phyloP scores from a whole-genome alignment of 2,329 filamentous ascomycete species.

The Plenodomus biglobosus region DNA sequence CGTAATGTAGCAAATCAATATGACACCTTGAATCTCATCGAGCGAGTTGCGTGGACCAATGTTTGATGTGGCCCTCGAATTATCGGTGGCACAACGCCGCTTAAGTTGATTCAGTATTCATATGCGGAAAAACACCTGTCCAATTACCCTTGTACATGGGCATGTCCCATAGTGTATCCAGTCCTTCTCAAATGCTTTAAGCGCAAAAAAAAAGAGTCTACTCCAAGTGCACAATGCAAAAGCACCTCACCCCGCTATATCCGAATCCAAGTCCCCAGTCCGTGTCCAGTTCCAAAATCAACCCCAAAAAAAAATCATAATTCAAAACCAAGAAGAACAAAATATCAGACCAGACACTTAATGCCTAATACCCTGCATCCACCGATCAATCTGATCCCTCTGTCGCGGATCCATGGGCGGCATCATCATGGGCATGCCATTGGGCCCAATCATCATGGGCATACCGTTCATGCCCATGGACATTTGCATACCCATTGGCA shows the following conservation, averaged over 20 bases:
- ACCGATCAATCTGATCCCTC: conserved; percentile 61
- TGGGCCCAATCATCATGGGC: conserved; percentile 20
- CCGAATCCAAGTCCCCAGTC: too few species aligned
- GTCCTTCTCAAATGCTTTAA: not conserved
- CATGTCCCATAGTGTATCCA: not conserved
- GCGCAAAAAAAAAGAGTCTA: too few species aligned
- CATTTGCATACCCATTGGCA: conserved; percentile 9
- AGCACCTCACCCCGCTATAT: not conserved
- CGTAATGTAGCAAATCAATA: not conserved
- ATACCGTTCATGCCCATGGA: conserved; percentile 20
- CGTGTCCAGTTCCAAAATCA: too few species aligned
- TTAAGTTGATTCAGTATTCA: too few species aligned
- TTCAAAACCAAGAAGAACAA: too few species aligned
- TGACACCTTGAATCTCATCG: not conserved
- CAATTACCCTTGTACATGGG: not conserved
- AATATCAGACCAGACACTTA: conserved; percentile 2
- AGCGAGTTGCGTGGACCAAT: not conserved
- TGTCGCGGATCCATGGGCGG: conserved; percentile 51
- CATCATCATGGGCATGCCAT: conserved; percentile 27
- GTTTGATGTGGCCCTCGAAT: not conserved
- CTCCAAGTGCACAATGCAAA: not conserved
- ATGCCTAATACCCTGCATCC: conserved; percentile 52
- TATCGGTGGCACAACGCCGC: not conserved
- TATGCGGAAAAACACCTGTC: not conserved
- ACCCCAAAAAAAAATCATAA: too few species aligned